phyloP scores from a whole-genome alignment of 2,329 filamentous ascomycete genomes.

The Colletotrichum coccodes region DNA sequence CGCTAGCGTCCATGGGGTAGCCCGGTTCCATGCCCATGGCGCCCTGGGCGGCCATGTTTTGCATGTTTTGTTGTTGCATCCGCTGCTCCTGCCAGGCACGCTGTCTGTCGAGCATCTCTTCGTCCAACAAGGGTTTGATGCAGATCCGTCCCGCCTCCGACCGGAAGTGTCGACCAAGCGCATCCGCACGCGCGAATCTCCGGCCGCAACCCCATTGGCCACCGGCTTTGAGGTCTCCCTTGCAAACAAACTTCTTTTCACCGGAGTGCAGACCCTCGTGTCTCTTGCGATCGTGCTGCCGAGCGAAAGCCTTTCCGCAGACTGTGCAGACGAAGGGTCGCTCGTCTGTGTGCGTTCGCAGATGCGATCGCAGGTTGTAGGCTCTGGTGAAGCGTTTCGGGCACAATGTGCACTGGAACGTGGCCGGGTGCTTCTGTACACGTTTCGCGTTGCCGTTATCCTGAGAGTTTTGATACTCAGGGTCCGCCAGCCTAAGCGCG shows the following conservation, averaged over 20 bases:
- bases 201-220: constrained; percentile 93
- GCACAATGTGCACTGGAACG: constrained; percentile 93
- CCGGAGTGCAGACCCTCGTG: constrained; percentile 96
- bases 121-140: constrained; percentile 96
- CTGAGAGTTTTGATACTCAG: constrained; percentile 78
- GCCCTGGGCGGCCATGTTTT: constrained; percentile 64
- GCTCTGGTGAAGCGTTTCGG: constrained; percentile 96
- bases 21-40: constrained; percentile 70
- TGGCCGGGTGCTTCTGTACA: constrained; percentile 97
- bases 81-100: constrained; percentile 79
- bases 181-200: constrained; percentile 94
- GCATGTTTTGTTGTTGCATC: constrained; percentile 71
- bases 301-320: constrained; percentile 95
- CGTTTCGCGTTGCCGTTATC: constrained; percentile 75
- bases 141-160: constrained; percentile 96
- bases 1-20: constrained; percentile 65
- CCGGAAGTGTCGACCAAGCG: constrained; percentile 91
- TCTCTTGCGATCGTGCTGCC: constrained; percentile 96
- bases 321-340: constrained; percentile 97
- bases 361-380: constrained; percentile 94
- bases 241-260: constrained; percentile 99
- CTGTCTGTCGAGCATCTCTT: constrained; percentile 87
- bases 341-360: constrained; percentile 97
- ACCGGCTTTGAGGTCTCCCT: constrained; percentile 85
- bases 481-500: constrained; percentile 91